These are phyloP conservation scores for Quercus rubra DNA, from an alignment of 306 rosid genomes.

Conservation along the genomic window DNA sequence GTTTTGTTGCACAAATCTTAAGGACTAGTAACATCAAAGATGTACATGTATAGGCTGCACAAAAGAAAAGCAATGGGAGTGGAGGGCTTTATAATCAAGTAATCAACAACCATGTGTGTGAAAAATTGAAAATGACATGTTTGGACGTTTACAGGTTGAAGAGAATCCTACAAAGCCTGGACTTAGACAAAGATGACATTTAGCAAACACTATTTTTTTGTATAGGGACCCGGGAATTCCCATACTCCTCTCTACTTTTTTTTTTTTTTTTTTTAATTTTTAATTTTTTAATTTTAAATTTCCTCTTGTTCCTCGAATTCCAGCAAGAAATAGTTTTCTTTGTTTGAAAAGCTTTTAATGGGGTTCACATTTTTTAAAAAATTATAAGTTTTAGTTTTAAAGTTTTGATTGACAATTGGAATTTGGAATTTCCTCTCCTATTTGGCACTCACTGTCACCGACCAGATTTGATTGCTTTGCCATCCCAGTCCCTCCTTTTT, in stretches of 20 bases:
- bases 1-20: too few species aligned
- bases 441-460: background rate
- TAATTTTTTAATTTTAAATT: background rate
- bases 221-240: background rate
- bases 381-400: background rate
- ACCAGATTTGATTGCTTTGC: background rate
- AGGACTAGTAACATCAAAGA: too few species aligned
- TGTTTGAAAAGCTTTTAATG: background rate
- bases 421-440: background rate
- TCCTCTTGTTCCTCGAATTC: background rate
- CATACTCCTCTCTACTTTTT: background rate
- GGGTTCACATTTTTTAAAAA: background rate
- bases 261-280: too few species aligned
- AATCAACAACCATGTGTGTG: background rate
- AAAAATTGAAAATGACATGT: background rate
- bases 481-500: background rate
- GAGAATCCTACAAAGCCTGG: slow-evolving; percentile 21
- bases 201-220: background rate
- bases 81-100: background rate
- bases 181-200: slow-evolving; percentile 11
- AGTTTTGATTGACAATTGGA: background rate
- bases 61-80: background rate
- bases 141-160: slow-evolving; percentile 4
- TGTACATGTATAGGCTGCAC: too few species aligned
- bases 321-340: background rate